Evolutionary conservation across 768 basidiomycete genomes (phyloP), one percentile per base, ranked within the genome.

Genomic region (Suillus subluteus): DNA sequence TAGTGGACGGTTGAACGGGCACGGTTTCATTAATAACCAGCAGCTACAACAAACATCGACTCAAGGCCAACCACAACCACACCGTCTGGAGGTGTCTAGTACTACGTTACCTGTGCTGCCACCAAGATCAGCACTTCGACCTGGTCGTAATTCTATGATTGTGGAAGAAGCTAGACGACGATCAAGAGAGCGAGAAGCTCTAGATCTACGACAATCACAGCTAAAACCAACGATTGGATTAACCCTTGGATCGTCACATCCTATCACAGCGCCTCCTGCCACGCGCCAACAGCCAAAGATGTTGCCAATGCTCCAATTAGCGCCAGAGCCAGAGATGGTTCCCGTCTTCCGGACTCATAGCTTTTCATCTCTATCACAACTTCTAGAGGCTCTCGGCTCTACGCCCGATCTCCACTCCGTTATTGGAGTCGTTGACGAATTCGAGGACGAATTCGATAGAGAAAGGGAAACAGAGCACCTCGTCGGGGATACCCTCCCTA

Each of bases 61-160:
- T 26, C 48, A 50, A 50, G 48, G 48, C 23, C 48, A 32, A 55
- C 54, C 30, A 35, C 56, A 4, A 26, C 23, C 38, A 23, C 23
- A 21, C 55, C 32, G 32, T 56, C 32, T 56, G 18, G 35, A 61
- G 9, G 3, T 32, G 41, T 21, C 67, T 58, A 50, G 48, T 15
- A 52, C 15, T 26, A 21, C 38, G 67, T 72, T 75, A 68, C 69
- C 73, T 59, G 70, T 70, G 52, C 73, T 78, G 59, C 72, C 78
- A 66, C 74, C 76, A 12, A 75, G 76, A 62, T 74, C 75, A 26
- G 76, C 75, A 66, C 74, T 74, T 62, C 76, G 72, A 59, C 76
- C 63, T 30, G 62, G 74, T 70, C 64, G 76, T 67, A 75, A 78
- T 43, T 30, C 40, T 18, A 23, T 30, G 23, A 9, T 41, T 30